A percentile compares a stretch with the other conserved stretches of the same genome.
phyloP scores from a whole-genome alignment of 2,329 filamentous ascomycete genomes.

The Fonsecaea monophora region DNA sequence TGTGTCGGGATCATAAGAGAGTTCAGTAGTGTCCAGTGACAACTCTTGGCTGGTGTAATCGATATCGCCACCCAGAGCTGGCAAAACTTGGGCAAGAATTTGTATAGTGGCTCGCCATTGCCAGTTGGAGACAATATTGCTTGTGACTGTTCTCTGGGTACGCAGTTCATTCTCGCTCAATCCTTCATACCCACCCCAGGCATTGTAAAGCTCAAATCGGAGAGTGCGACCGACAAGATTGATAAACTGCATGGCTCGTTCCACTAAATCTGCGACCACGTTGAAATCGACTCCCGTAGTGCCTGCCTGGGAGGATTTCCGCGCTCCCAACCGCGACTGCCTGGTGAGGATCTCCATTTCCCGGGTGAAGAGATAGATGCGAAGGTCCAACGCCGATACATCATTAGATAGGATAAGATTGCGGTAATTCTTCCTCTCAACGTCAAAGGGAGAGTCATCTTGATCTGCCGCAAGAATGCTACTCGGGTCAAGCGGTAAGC shows the following conservation, averaged over 20 bases:
- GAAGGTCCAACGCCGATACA: conserved; percentile 94
- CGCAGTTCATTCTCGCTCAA: conserved; percentile 45
- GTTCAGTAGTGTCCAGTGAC: conserved; percentile 31
- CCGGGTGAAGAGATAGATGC: conserved; percentile 89
- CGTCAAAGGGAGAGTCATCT: conserved; percentile 49
- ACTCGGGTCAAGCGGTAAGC: conserved; percentile 34
- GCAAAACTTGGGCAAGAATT: conserved; percentile 44
- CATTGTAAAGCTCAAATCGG: conserved; percentile 75
- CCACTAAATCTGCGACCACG: conserved; percentile 85
- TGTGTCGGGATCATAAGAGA: conserved; percentile 18
- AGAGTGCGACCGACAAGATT: conserved; percentile 79
- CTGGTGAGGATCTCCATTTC: conserved; percentile 74
- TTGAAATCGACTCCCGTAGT: conserved; percentile 25
- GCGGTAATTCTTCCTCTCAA: conserved; percentile 79
- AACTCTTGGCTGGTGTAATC: conserved; percentile 23
- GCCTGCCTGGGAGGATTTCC: conserved; percentile 9
- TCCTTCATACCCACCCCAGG: conserved; percentile 54
- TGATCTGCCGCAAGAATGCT: conserved; percentile 34
- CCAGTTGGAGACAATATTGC: conserved; percentile 57
- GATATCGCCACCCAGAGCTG: conserved; percentile 22
- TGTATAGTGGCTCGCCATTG: conserved; percentile 53
- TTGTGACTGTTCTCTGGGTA: conserved; percentile 45
- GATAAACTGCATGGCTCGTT: conserved; percentile 82
- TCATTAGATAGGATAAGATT: conserved; percentile 93
- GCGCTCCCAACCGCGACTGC: conserved; percentile 20